phyloP scores from a whole-genome alignment of 2,329 filamentous ascomycete genomes.

The Ophiostoma tasmaniense region DNA sequence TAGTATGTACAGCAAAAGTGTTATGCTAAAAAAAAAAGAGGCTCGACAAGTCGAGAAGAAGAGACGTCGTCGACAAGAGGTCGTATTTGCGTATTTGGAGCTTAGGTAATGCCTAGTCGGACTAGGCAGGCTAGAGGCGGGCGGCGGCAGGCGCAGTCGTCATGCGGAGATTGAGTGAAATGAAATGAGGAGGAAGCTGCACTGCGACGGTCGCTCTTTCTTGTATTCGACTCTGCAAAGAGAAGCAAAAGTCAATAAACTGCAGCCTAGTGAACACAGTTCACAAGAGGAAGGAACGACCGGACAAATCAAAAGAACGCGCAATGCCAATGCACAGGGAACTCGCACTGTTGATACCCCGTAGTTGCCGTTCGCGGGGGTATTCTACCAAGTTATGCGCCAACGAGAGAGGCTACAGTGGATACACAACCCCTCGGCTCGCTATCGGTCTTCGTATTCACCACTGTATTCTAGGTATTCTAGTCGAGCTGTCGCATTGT shows the following conservation, averaged over 20 bases:
- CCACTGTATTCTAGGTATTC: background rate
- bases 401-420: background rate
- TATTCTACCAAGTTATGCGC: background rate
- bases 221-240: too few species aligned
- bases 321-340: background rate
- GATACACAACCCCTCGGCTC: background rate
- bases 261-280: background rate
- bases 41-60: background rate
- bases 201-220: background rate
- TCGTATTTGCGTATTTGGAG: background rate
- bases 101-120: background rate
- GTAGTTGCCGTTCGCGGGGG: background rate
- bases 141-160: slow-evolving; percentile 4
- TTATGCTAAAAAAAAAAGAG: background rate
- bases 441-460: background rate
- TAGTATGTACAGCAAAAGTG: background rate
- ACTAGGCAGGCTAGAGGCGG: slow-evolving; percentile 1
- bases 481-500: background rate
- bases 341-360: background rate
- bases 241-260: background rate
- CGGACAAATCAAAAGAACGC: background rate
- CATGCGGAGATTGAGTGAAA: background rate
- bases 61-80: background rate
- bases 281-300: background rate
- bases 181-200: background rate